These are phyloP conservation scores for Gaertneriomyces semiglobifer DNA, from an alignment of 192 early-diverging fungal genomes.

Conservation along the genomic window DNA sequence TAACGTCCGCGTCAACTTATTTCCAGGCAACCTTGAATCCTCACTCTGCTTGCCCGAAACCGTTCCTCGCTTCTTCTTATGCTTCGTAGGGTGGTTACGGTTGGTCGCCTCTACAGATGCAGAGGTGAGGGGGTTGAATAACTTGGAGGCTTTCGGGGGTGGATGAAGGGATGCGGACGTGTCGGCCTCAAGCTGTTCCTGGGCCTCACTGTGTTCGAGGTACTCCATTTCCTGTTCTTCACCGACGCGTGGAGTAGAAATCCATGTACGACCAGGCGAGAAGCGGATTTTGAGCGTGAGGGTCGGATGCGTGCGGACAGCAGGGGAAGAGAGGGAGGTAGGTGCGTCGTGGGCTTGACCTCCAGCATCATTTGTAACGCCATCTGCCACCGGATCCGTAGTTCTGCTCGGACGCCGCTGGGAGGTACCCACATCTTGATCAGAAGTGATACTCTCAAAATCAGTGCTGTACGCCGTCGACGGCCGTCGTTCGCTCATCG, in stretches of 20 bases:
- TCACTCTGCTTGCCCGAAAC: conserved; percentile 7
- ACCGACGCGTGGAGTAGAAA: conserved; percentile 5
- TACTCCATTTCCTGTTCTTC: conserved; percentile 19
- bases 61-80: neutral
- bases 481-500: neutral
- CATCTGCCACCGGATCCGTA: neutral
- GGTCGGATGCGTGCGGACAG: neutral
- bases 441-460: conserved; percentile 1
- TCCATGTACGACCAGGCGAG: conserved; percentile 21
- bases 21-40: conserved; percentile 12
- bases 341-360: neutral
- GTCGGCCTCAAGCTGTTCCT: neutral
- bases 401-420: neutral
- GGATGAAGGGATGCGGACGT: neutral
- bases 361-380: neutral
- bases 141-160: neutral
- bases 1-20: conserved; percentile 22
- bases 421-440: conserved; percentile 6
- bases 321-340: neutral
- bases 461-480: conserved; percentile 1
- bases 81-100: too few species aligned
- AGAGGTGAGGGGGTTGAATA: neutral
- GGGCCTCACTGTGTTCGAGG: conserved; percentile 5
- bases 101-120: conserved; percentile 1
- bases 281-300: conserved; percentile 19